Base-by-base conservation (phyloP, 176 grass and related monocot species). In the Tillandsia leiboldiana region DNA sequence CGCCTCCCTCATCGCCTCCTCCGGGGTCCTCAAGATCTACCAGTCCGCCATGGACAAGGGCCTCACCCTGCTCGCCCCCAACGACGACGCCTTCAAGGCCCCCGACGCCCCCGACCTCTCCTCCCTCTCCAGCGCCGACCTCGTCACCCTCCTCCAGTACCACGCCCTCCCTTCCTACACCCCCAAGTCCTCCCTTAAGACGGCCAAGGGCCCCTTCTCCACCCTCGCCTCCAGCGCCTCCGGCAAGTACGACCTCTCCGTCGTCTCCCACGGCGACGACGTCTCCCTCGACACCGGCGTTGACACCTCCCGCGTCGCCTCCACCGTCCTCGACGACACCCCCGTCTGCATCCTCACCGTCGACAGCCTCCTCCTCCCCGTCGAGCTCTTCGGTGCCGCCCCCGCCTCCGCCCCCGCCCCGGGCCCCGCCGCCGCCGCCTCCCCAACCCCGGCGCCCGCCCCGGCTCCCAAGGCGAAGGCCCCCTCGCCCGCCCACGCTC, bases 171-270 rank as follows among this genome's bases (percentile, higher is more conserved):
- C 94, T 28, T 79, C 75, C 49, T 99, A 99, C 87, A 82, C 64
- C 59, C 94, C 94, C 50, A 99, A 93, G 80, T 82, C 82, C n/a
- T 88, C 94, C 26, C 94, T 99, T 12, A 99, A 99, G 87, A 81
- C 71, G 63, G 67, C 81, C 10, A 82, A 27, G 54, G 89, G 94
- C 51, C 14, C 12, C 13, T 81, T 99, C 26, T 29, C 74, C 18
- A 99, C 94, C 48, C 72, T 99, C 72, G 94, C 94, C 2, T 88
- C 94, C 1, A 88, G 47, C 48, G 84, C 78, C 54, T 56, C 87
- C 0, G 94, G 94, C 0, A 99, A 99, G 69, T 99, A 73, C 74
- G 82, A 90, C 68, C 87, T 99, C 82, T 83, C 94, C 11, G 87
- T 99, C 24, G 63, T 86, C 26, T 62, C 72, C 69, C 86, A 13